Conservation (phyloP, 2,329 filamentous ascomycete species). For the Ceratocystis lukuohia region DNA sequence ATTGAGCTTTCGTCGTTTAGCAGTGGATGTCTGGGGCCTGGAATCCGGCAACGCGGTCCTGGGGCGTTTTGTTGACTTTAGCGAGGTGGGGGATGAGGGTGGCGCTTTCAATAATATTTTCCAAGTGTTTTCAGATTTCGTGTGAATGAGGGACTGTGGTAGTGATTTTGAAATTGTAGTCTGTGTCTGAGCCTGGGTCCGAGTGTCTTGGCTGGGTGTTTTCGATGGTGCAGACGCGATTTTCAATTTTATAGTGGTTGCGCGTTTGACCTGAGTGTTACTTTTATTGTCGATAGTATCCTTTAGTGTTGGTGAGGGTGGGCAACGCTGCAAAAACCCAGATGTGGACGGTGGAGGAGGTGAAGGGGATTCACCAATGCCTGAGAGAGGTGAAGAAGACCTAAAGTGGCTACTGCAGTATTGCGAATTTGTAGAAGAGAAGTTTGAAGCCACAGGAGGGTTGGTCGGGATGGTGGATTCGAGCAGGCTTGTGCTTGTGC, state of each 20-base stretch:
- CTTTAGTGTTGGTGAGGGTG: not conserved
- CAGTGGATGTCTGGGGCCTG: not conserved
- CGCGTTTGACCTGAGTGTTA: not conserved
- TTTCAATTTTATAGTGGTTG: not conserved
- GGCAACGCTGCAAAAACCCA: not conserved
- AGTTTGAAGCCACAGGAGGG: not conserved
- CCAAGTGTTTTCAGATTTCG: slow-evolving; percentile 14
- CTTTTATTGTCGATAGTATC: not conserved
- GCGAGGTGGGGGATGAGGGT: not conserved
- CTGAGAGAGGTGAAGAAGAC: slow-evolving; percentile 42
- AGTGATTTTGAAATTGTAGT: not conserved
- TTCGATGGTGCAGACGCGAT: not conserved
- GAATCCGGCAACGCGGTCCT: slow-evolving; percentile 15
- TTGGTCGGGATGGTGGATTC: not conserved
- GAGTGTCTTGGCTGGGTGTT: not conserved
- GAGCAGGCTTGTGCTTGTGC: slow-evolving; percentile 2
- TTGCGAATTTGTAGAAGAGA: not conserved
- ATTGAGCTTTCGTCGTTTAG: slow-evolving; percentile 14
- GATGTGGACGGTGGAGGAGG: slow-evolving; percentile 25
- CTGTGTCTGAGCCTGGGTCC: not conserved
- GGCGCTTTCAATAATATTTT: slow-evolving; percentile 10
- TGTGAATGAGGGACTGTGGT: not conserved
- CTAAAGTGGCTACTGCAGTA: slow-evolving; percentile 26
- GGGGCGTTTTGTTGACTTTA: slow-evolving; percentile 10
- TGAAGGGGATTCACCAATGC: slow-evolving; percentile 42